Evolutionary conservation across 2,329 filamentous ascomycete genomes (phyloP), one percentile per base, ranked within the genome.

Genomic region (Scedosporium boydii): DNA sequence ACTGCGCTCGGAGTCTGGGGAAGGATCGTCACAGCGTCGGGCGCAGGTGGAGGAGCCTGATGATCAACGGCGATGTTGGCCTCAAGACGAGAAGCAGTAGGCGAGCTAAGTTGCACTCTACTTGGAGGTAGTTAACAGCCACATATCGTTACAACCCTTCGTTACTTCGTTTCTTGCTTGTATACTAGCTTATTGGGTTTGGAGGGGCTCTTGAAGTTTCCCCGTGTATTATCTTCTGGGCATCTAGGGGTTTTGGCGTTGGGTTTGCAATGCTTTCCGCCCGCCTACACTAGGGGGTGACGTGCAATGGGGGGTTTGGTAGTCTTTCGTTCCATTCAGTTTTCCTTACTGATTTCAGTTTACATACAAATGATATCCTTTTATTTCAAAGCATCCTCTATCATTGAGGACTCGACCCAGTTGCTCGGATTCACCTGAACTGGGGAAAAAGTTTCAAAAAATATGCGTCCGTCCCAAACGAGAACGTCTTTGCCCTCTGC

Each of bases 1-100:
- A 88, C 69, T 88, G 85, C 71, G 86, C 85, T 53, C 78, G 84
- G 64, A 85, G 78, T 66, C 75, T 88, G 6, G 85, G 86, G 65
- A 84, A 81, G 68, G 84, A 87, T 72, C 77, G 82, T 60, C 76
- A 78, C 63, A 82, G 78, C 64, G 76, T 87, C 56, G 81, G 80
- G 51, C 76, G 80, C 59, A 75, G 86, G 67, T 89, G 86, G 86
- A 85, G 82, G 76, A 86, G 80, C 62, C 74, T 89, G 42, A 80
- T 88, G 72, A 72, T 78, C 53, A 77, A 76, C 64, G 85, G 84
- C 61, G 83, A 87, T 29, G 76, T 88, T 23, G 84, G 84, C 7
- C 73, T 88, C 68, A 85, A 85, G 74, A 61, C 48, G 18, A 75
- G 78, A 66, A 72, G 69, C 48, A 72, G 72, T 65, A 74, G 77